A percentile compares a stretch with the other conserved stretches of the same genome.
These are phyloP conservation scores for Colletotrichum horii DNA, from an alignment of 2,329 filamentous ascomycete genomes.

Conservation along the genomic window DNA sequence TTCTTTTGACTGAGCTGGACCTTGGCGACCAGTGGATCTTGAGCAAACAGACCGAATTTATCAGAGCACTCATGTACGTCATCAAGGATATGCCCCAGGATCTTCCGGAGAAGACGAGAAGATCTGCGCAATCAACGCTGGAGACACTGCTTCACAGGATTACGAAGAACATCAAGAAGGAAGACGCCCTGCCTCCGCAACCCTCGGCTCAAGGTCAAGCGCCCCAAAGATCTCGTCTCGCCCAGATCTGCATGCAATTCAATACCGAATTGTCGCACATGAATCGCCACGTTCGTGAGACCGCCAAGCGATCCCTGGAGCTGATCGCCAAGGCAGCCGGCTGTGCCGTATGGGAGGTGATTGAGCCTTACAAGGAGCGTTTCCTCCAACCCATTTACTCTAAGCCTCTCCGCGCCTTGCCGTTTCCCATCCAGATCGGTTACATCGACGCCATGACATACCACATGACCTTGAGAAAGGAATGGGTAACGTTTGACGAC, in stretches of 20 bases:
- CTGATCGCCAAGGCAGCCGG: slow-evolving; percentile 80
- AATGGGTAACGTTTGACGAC: slow-evolving; percentile 92
- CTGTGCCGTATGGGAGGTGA: slow-evolving; percentile 84
- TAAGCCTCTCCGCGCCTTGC: slow-evolving; percentile 90
- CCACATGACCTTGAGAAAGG: slow-evolving; percentile 85
- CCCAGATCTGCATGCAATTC: slow-evolving; percentile 82
- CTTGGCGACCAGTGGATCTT: slow-evolving; percentile 85
- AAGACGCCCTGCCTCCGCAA: slow-evolving; percentile 63
- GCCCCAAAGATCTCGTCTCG: slow-evolving; percentile 64
- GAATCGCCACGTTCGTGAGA: slow-evolving; percentile 92
- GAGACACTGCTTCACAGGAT: slow-evolving; percentile 80
- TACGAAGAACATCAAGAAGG: slow-evolving; percentile 79
- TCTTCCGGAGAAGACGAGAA: slow-evolving; percentile 85
- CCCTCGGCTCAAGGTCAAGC: slow-evolving; percentile 39
- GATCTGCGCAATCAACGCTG: slow-evolving; percentile 82
- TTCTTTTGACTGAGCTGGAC: slow-evolving; percentile 83
- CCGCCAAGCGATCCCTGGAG: slow-evolving; percentile 80
- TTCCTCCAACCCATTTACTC: slow-evolving; percentile 92
- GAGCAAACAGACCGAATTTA: slow-evolving; percentile 84
- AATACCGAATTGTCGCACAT: slow-evolving; percentile 91
- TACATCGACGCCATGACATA: slow-evolving; percentile 98
- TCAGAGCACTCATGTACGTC: slow-evolving; percentile 91
- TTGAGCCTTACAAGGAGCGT: slow-evolving; percentile 88
- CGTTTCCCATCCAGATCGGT: slow-evolving; percentile 94
- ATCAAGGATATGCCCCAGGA: slow-evolving; percentile 98